phyloP scores from a whole-genome alignment of 441 rosid genomes.

The Gossypium lobatum region DNA sequence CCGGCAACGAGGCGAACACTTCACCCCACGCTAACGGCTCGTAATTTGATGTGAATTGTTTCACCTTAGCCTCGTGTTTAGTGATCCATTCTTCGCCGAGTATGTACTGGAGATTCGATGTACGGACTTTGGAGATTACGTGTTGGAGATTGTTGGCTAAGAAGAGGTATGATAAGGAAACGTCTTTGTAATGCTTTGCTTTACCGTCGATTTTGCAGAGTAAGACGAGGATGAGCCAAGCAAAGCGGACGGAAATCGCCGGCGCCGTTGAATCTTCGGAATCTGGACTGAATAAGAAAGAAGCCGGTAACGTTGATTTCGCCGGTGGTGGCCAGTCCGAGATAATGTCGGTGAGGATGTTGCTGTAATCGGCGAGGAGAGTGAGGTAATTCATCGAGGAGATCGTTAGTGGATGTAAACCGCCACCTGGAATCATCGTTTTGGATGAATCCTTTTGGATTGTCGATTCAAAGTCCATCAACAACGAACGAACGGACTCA shows the following conservation, averaged over 20 bases:
- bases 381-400: slow-evolving; percentile 44
- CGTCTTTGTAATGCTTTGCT: slow-evolving; percentile 53
- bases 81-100: slow-evolving; percentile 70
- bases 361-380: slow-evolving; percentile 54
- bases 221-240: slow-evolving; percentile 57
- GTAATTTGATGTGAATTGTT: slow-evolving; percentile 48
- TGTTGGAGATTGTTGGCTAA: slow-evolving; percentile 71
- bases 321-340: slow-evolving; percentile 36
- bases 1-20: slow-evolving; percentile 33
- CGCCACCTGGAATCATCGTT: slow-evolving; percentile 38
- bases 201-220: slow-evolving; percentile 71
- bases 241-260: slow-evolving; percentile 36
- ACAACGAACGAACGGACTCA: slow-evolving; percentile 30
- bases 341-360: slow-evolving; percentile 38
- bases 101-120: slow-evolving; percentile 43
- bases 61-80: slow-evolving; percentile 47
- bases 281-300: slow-evolving; percentile 32
- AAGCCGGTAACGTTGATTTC: slow-evolving; percentile 37
- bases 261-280: slow-evolving; percentile 30
- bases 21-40: slow-evolving; percentile 60
- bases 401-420: slow-evolving; percentile 50
- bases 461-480: slow-evolving; percentile 43
- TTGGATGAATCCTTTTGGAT: slow-evolving; percentile 62
- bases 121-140: slow-evolving; percentile 40
- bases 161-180: slow-evolving; percentile 53